Evolutionary conservation across 176 grass and related monocot species (phyloP).

Genomic region (Eragrostis curvula): DNA sequence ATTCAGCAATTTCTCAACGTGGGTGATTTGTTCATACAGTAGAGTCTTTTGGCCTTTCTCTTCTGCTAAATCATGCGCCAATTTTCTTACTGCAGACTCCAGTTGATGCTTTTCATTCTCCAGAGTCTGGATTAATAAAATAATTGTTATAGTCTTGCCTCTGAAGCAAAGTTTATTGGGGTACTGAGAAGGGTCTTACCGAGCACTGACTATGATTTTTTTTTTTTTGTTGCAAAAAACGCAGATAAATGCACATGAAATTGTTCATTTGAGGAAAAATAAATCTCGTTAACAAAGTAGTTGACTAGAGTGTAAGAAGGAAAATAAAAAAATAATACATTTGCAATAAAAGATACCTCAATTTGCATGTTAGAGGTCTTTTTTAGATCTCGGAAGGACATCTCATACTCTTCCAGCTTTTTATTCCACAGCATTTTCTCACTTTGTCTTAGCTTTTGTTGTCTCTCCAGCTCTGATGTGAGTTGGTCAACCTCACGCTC

Average conservation of each 20-base stretch:
- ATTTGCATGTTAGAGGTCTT: conserved; percentile 48
- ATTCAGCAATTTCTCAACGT: conserved; percentile 61
- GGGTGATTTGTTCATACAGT: conserved; percentile 61
- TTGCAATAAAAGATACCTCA: conserved; percentile 64
- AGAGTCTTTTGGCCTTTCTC: conserved; percentile 59
- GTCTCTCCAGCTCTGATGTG: conserved; percentile 92
- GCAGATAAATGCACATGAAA: not conserved
- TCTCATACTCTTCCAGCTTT: conserved; percentile 67
- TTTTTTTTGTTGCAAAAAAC: not conserved
- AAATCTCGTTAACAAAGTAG: conserved; percentile 23
- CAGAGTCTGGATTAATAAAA: conserved; percentile 65
- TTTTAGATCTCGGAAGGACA: conserved; percentile 62
- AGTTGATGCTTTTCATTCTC: conserved; percentile 68
- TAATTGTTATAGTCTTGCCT: conserved; percentile 32
- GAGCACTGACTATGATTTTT: not conserved
- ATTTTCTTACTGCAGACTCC: conserved; percentile 56
- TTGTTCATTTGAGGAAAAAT: conserved; percentile 5
- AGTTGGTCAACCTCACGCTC: conserved; percentile 84
- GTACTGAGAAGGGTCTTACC: conserved; percentile 16
- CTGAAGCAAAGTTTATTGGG: conserved; percentile 23
- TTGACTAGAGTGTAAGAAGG: not conserved
- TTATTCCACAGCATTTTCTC: conserved; percentile 74
- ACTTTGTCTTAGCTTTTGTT: conserved; percentile 67
- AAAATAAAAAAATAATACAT: conserved; percentile 8
- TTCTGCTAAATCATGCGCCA: conserved; percentile 60